These are phyloP conservation scores for Acacia crassicarpa DNA, from an alignment of 306 rosid genomes.

Conservation along the genomic window DNA sequence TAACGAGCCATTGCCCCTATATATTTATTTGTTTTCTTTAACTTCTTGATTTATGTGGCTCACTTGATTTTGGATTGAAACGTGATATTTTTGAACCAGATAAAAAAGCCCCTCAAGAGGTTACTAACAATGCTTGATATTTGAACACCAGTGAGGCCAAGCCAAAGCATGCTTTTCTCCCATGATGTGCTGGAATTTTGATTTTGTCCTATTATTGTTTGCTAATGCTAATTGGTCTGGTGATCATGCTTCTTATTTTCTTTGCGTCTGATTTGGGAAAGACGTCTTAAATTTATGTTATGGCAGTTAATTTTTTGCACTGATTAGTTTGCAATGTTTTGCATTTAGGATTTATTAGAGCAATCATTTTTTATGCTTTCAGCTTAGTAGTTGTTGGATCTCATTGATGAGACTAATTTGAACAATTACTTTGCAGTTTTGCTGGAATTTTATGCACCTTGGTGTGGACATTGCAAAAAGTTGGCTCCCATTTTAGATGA, in stretches of 20 bases:
- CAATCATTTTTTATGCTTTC: background rate
- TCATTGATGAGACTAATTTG: background rate
- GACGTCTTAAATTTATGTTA: background rate
- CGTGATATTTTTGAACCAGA: background rate
- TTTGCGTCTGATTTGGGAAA: background rate
- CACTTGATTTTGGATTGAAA: background rate
- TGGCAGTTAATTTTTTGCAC: background rate
- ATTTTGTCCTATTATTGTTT: background rate
- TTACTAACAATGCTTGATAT: background rate
- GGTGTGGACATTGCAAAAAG: constrained; percentile 96
- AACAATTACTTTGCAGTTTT: constrained; percentile 58
- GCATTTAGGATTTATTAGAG: background rate
- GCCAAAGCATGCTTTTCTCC: constrained; percentile 5
- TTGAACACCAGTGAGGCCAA: background rate
- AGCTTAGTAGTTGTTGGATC: background rate
- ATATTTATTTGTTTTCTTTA: background rate
- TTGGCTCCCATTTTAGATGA: constrained; percentile 93
- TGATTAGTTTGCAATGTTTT: background rate
- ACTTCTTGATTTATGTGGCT: background rate
- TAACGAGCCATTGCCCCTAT: background rate
- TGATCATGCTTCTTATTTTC: background rate
- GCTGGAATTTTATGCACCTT: constrained; percentile 91
- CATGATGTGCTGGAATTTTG: background rate
- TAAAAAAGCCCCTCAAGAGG: background rate
- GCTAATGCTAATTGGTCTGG: background rate